These are phyloP conservation scores for Parmelia sp. DNA, from an alignment of 495 filamentous ascomycete genomes.

Conservation along the genomic window DNA sequence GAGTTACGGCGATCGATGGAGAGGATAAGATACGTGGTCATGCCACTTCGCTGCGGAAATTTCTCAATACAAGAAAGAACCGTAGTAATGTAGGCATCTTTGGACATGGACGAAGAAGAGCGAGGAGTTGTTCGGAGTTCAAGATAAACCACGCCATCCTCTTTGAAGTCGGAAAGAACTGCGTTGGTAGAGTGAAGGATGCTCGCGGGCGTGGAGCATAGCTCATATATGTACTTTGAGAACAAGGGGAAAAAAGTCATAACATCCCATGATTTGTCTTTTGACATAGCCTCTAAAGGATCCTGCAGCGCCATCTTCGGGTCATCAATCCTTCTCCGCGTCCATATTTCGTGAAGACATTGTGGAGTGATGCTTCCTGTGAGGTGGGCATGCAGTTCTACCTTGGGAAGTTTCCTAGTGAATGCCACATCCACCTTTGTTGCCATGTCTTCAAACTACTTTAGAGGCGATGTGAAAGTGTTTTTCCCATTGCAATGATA, in stretches of 20 bases:
- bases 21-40: constrained; percentile 62
- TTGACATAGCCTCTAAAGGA: constrained; percentile 61
- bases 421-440: background rate
- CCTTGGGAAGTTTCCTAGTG: constrained; percentile 2
- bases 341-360: constrained; percentile 73
- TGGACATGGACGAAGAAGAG: constrained; percentile 49
- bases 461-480: background rate
- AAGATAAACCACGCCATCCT: constrained; percentile 70
- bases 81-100: constrained; percentile 56
- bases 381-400: constrained; percentile 75
- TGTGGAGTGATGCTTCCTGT: constrained; percentile 71
- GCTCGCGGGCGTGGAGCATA: constrained; percentile 53
- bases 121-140: constrained; percentile 80
- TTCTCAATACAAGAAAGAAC: constrained; percentile 53
- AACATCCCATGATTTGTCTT: constrained; percentile 40
- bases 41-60: constrained; percentile 35
- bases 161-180: constrained; percentile 63
- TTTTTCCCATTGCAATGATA: background rate
- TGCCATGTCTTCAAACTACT: background rate
- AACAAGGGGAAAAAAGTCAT: constrained; percentile 71
- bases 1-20: constrained; percentile 64
- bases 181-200: constrained; percentile 57
- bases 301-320: constrained; percentile 53
- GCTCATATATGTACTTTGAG: constrained; percentile 67
- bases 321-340: constrained; percentile 45